These are phyloP conservation scores for Allomyces macrogynus DNA, from an alignment of 192 early-diverging fungal species.

Conservation along the genomic window DNA sequence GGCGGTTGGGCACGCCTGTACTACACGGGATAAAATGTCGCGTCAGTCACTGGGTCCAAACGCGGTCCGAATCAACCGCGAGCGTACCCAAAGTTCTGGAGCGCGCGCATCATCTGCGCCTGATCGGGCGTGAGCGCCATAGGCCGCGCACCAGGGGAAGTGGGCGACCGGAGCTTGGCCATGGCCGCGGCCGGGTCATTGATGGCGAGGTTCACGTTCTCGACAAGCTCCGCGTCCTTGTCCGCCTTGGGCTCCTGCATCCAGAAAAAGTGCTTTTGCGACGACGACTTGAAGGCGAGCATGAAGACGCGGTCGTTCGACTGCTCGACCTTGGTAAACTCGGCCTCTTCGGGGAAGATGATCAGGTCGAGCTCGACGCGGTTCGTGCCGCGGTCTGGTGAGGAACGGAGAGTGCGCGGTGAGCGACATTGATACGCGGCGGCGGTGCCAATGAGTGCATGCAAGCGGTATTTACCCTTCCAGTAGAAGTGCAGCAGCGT, in stretches of 20 bases:
- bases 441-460: slow-evolving; percentile 20
- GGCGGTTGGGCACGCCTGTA: neutral
- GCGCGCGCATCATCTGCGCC: neutral
- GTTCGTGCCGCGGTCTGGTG: too few relatives aligned
- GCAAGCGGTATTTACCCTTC: slow-evolving; percentile 42
- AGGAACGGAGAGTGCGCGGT: too few relatives aligned
- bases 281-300: slow-evolving; percentile 60
- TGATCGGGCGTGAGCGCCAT: neutral
- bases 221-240: slow-evolving; percentile 32
- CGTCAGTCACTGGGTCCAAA: neutral
- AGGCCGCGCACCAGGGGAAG: too few relatives aligned
- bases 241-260: slow-evolving; percentile 46
- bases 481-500: slow-evolving; percentile 59
- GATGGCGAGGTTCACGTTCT: slow-evolving; percentile 34
- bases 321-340: slow-evolving; percentile 32
- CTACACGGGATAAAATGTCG: neutral
- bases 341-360: slow-evolving; percentile 58
- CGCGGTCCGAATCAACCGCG: neutral
- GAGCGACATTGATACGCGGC: neutral
- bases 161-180: neutral
- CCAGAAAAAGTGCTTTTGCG: slow-evolving; percentile 65
- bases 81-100: neutral
- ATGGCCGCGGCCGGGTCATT: slow-evolving; percentile 18
- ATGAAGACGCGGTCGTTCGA: slow-evolving; percentile 52
- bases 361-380: slow-evolving; percentile 28